Conservation (phyloP, 2,329 filamentous ascomycete genomes). For the Colletotrichum cereale region DNA sequence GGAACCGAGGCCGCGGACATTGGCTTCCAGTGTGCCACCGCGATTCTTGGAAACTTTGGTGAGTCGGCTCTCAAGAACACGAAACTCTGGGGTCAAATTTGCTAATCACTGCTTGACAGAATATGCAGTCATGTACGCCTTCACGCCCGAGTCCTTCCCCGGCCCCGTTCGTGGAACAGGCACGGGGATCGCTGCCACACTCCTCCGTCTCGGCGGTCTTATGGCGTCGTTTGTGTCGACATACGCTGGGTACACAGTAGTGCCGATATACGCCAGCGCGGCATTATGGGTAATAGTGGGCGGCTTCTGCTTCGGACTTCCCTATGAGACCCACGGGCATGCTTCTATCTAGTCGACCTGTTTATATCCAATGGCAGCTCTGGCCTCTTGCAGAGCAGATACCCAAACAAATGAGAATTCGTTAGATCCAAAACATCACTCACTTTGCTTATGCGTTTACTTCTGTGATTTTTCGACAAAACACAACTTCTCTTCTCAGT, state of each 20-base stretch:
- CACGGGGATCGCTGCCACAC: constrained; percentile 58
- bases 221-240: constrained; percentile 58
- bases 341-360: constrained; percentile 45
- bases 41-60: constrained; percentile 59
- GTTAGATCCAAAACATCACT: not conserved
- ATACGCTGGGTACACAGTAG: constrained; percentile 55
- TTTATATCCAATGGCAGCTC: accelerated
- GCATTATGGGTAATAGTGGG: constrained; percentile 59
- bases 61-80: constrained; percentile 34
- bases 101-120: constrained; percentile 30
- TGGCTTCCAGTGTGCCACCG: constrained; percentile 57
- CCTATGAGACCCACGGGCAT: constrained; percentile 58
- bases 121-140: constrained; percentile 55
- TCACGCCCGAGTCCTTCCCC: constrained; percentile 70
- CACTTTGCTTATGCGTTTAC: not conserved
- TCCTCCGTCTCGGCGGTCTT: constrained; percentile 54
- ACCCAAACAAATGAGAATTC: not conserved
- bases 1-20: constrained; percentile 53
- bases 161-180: constrained; percentile 67
- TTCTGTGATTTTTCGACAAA: too few relatives aligned
- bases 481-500: not conserved
- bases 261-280: constrained; percentile 59
- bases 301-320: constrained; percentile 55
- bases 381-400: not conserved
- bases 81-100: not conserved